Conservation (phyloP, 768 basidiomycete genomes). For the Pisolithus marmoratus region DNA sequence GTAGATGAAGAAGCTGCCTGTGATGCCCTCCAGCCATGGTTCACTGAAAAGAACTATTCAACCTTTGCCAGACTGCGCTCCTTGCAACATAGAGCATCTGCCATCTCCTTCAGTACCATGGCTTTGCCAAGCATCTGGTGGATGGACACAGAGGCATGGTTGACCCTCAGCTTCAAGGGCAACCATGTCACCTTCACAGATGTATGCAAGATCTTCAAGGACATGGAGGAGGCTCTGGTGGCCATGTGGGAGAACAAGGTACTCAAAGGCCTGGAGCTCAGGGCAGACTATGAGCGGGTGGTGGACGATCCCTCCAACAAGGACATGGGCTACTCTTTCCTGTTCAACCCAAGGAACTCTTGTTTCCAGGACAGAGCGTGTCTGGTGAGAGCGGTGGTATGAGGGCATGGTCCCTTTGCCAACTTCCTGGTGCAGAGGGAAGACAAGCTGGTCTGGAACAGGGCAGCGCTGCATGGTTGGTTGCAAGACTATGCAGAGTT, state of each 20-base stretch:
- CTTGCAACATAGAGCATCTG: no score
- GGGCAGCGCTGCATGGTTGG: no score
- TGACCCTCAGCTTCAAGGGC: no score
- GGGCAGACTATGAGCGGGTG: not conserved
- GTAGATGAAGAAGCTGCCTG: not conserved
- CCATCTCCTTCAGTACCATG: no score
- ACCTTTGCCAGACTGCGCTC: no score
- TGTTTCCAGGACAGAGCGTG: not conserved
- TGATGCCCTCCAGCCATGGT: not conserved
- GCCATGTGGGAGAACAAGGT: not conserved
- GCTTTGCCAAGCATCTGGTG: no score
- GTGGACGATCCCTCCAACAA: not conserved
- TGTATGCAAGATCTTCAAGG: not conserved
- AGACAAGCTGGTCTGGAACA: no score
- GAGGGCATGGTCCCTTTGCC: no score
- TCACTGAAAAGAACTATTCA: not conserved
- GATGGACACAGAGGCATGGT: no score
- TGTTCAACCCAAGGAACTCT: not conserved
- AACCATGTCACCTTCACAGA: not conserved
- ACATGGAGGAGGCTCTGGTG: not conserved
- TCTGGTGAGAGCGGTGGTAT: no score
- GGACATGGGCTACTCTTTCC: constrained; percentile 1
- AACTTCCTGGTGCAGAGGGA: no score
- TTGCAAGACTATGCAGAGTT: no score
- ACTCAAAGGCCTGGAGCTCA: not conserved